Evolutionary conservation across 1,284 basidiomycete genomes (phyloP).

Genomic region (Malassezia cuniculi): DNA sequence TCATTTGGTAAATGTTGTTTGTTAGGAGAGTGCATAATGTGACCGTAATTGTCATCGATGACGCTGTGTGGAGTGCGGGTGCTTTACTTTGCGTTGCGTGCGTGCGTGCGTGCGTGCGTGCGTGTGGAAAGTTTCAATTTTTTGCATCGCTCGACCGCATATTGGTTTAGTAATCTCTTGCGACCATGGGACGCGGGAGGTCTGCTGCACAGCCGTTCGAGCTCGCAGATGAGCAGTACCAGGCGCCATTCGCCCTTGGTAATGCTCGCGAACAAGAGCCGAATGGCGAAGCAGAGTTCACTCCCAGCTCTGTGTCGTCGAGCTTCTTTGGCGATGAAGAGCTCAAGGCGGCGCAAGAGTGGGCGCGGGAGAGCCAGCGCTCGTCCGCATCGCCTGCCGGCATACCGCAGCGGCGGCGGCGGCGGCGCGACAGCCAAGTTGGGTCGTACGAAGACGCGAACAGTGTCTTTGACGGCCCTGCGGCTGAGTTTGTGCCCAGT

Average conservation of each 20-base stretch:
- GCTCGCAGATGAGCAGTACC: constrained; percentile 34
- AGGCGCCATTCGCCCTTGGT: constrained; percentile 36
- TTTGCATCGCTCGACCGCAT: no score
- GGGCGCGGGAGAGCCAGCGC: constrained; percentile 13
- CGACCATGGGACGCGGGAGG: no score
- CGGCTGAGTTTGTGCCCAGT: constrained; percentile 38
- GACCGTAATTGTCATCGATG: no score
- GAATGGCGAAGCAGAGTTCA: not conserved
- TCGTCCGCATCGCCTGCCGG: constrained; percentile 1
- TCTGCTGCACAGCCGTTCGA: constrained; percentile 24
- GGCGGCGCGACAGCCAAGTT: constrained; percentile 35
- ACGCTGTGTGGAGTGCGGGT: no score
- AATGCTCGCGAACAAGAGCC: constrained; percentile 13
- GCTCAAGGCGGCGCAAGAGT: constrained; percentile 29
- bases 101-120: no score
- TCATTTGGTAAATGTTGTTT: no score
- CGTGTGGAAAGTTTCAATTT: no score
- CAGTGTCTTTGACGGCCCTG: constrained; percentile 41
- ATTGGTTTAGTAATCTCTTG: no score
- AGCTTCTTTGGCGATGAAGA: constrained; percentile 42
- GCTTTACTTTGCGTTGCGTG: no score
- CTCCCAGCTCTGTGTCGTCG: constrained; percentile 15
- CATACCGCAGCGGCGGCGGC: constrained; percentile 8
- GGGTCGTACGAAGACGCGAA: constrained; percentile 38
- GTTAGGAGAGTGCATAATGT: no score